phyloP scores from a whole-genome alignment of 1,284 basidiomycete species.

The Tilletia setariae region DNA sequence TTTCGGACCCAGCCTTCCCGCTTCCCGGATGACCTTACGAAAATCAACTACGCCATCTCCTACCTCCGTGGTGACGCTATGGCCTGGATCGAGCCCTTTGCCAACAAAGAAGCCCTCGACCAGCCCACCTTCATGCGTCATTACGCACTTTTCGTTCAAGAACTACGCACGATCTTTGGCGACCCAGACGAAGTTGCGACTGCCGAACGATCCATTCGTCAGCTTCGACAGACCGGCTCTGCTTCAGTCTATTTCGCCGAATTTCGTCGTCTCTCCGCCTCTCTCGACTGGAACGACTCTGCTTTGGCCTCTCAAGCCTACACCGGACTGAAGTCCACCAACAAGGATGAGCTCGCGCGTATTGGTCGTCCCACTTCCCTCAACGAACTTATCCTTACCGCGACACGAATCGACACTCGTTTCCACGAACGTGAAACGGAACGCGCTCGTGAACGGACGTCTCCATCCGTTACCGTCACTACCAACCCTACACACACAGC shows the following conservation, averaged over 20 bases:
- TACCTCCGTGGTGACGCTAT: conserved; percentile 1
- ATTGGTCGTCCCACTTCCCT: no score
- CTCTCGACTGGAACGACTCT: conserved; percentile 1
- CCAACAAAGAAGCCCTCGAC: not conserved
- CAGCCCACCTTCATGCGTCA: not conserved
- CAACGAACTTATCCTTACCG: no score
- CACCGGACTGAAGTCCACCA: not conserved
- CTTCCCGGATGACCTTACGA: not conserved
- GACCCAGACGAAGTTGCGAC: no score
- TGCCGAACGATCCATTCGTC: not conserved
- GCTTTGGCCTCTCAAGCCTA: not conserved
- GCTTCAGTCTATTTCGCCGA: not conserved
- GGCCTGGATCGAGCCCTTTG: conserved; percentile 12
- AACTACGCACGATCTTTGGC: not conserved
- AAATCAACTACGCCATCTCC: no score
- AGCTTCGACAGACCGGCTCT: not conserved
- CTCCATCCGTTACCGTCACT: not conserved
- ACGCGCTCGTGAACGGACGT: not conserved
- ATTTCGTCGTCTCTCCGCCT: no score
- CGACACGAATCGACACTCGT: not conserved
- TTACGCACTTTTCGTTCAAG: not conserved
- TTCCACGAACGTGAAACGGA: not conserved
- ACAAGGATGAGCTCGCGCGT: conserved; percentile 1
- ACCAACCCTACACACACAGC: not conserved
- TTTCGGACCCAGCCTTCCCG: not conserved